These are phyloP conservation scores for Ustilago trichophora DNA, from an alignment of 1,284 basidiomycete genomes.

Conservation along the genomic window DNA sequence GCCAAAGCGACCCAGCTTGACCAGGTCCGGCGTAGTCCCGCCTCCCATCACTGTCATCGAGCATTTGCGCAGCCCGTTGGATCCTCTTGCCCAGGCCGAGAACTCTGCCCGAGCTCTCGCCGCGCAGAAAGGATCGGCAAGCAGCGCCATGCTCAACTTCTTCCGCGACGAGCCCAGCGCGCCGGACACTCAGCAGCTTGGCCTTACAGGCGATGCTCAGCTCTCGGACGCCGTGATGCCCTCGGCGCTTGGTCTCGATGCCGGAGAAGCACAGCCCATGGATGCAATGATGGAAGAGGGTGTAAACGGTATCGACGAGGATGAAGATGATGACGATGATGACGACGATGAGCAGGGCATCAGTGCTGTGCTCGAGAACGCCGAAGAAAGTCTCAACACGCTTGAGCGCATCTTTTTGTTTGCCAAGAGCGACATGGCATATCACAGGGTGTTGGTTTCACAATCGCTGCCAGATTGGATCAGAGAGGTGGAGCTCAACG, in stretches of 20 bases:
- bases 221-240: constrained; percentile 33
- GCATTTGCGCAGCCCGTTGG: constrained; percentile 13
- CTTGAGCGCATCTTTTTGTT: constrained; percentile 95
- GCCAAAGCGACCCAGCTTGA: constrained; percentile 56
- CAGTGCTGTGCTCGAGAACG: constrained; percentile 15
- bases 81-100: constrained; percentile 39
- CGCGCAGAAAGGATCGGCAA: constrained; percentile 36
- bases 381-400: constrained; percentile 71
- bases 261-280: constrained; percentile 14
- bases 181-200: constrained; percentile 15
- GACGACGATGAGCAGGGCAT: constrained; percentile 25
- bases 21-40: constrained; percentile 48
- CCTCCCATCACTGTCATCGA: constrained; percentile 36
- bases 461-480: constrained; percentile 65
- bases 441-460: constrained; percentile 82
- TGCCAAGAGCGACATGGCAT: constrained; percentile 82
- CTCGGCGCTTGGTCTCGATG: constrained; percentile 43
- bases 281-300: constrained; percentile 33
- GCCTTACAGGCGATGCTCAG: constrained; percentile 22
- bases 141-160: constrained; percentile 44
- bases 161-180: constrained; percentile 39
- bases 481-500: constrained; percentile 74
- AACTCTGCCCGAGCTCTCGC: constrained; percentile 28
- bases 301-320: not conserved
- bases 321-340: constrained; percentile 16